A percentile compares a stretch with the other conserved stretches of the same genome.
Evolutionary conservation across 306 rosid genomes (phyloP).

Genomic region (Arachis hypogaea): DNA sequence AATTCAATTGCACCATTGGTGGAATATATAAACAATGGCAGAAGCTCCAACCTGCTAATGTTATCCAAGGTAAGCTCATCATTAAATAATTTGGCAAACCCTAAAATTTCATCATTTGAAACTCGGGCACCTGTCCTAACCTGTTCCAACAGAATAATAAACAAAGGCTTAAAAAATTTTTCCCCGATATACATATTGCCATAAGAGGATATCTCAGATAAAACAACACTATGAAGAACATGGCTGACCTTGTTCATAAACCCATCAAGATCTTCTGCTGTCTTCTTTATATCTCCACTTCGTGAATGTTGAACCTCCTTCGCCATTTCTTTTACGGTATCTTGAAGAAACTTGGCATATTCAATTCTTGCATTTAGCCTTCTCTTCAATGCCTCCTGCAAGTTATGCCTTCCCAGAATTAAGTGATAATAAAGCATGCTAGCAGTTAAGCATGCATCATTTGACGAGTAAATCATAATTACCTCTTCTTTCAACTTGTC

Average conservation of each 20-base stretch:
- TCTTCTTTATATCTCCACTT: conserved; percentile 78
- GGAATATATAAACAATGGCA: conserved; percentile 20
- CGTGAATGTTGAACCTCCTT: conserved; percentile 80
- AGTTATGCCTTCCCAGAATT: conserved; percentile 40
- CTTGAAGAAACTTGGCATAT: conserved; percentile 90
- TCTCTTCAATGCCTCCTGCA: conserved; percentile 84
- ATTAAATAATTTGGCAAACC: conserved; percentile 83
- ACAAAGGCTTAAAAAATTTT: neutral
- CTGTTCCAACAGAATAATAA: conserved; percentile 44
- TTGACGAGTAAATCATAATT: conserved; percentile 30
- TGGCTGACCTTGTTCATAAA: conserved; percentile 68
- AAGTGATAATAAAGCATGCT: conserved; percentile 35
- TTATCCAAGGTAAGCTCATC: conserved; percentile 93
- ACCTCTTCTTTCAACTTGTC: conserved; percentile 94
- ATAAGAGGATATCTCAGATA: neutral
- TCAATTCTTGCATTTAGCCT: conserved; percentile 85
- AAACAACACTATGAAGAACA: conserved; percentile 26
- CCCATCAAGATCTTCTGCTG: conserved; percentile 88
- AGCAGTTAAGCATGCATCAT: conserved; percentile 16
- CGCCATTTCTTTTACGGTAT: conserved; percentile 92
- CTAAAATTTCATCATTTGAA: conserved; percentile 79
- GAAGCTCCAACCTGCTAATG: conserved; percentile 72
- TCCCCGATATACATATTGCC: neutral
- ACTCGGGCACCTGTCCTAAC: conserved; percentile 75
- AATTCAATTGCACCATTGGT: conserved; percentile 5